Conservation (phyloP, 352 stramenopile genomes). For the Phytopythium montanum region DNA sequence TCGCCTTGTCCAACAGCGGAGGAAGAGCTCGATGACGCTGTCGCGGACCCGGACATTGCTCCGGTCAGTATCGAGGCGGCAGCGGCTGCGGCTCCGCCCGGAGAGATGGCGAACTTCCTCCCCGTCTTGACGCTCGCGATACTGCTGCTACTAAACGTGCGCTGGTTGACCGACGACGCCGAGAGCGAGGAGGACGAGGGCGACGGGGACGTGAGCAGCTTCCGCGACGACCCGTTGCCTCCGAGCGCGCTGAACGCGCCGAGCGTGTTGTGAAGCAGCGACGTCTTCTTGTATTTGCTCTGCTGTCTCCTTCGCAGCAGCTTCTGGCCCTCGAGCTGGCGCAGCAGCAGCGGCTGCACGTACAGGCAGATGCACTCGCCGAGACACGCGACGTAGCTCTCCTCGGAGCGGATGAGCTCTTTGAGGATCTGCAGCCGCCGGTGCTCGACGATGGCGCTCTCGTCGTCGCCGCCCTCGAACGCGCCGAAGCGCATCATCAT, state of each 20-base stretch:
- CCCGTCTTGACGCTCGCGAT: slow-evolving; percentile 39
- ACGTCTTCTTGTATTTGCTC: slow-evolving; percentile 57
- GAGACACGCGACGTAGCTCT: slow-evolving; percentile 80
- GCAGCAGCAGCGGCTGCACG: slow-evolving; percentile 73
- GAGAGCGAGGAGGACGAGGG: slow-evolving; percentile 3
- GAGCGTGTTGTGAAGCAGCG: slow-evolving; percentile 32
- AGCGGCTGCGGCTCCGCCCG: slow-evolving; percentile 9
- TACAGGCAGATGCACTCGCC: slow-evolving; percentile 84
- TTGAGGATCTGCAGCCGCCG: slow-evolving; percentile 75
- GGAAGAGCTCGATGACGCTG: neutral
- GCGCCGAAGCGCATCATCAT: slow-evolving; percentile 27
- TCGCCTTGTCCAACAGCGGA: neutral
- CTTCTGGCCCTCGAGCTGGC: slow-evolving; percentile 78
- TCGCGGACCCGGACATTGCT: neutral
- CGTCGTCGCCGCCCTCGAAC: slow-evolving; percentile 29
- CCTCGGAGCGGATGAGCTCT: slow-evolving; percentile 79
- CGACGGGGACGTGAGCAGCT: slow-evolving; percentile 5
- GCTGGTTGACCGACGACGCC: slow-evolving; percentile 10
- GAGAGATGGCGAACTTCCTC: slow-evolving; percentile 20
- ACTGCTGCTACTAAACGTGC: slow-evolving; percentile 41
- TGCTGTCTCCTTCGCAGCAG: slow-evolving; percentile 49
- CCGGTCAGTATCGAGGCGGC: slow-evolving; percentile 5
- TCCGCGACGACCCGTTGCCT: slow-evolving; percentile 2
- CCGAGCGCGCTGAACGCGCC: slow-evolving; percentile 7
- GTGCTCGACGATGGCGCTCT: slow-evolving; percentile 54